Base-by-base conservation (phyloP, 495 filamentous ascomycete species). In the Cercophora samala region DNA sequence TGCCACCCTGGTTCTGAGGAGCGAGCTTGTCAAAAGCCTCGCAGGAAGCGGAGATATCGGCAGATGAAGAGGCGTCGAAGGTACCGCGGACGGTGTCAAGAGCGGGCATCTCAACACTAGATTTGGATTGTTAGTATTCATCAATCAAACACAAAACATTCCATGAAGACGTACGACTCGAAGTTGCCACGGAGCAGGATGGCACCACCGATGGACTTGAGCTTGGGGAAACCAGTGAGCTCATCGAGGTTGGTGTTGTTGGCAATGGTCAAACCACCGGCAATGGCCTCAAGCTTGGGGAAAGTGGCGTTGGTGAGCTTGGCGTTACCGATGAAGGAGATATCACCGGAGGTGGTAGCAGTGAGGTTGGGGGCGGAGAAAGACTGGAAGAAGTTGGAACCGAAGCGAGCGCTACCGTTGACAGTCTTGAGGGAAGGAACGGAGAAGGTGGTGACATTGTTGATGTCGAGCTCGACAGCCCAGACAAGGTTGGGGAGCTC, bases 171-270 rank as follows among this genome's bases (percentile, higher is more conserved):
- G 83, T 84, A 97, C 90, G 86, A 81, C 61, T 86, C 85, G 78
- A 97, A 96, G 80, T 86, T 89, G 73, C 95, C 95, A 72, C 87
- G 87, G 79, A 97, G 87, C 82, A 96, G 91, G 77, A 99, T 81
- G 66, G 93, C 94, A 79, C 94, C 95, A 68, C 83, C 85, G 58
- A 98, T 85, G n/a, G 76, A 83, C 66, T 84, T 72, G 23, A 99
- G 84, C 55, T 80, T 72, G 51, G 84, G 81, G 83, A 98, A 91
- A 58, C 83, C 84, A 64, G 85, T 74, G 32, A 97, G 83, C 66
- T 77, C 73, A 62, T 70, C 66, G 15, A 97, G 83, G 60, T 82
- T 78, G 58, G 93, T 91, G 86, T 97, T 97, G 84, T 96, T 96
- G 76, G 89, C 88, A 73, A 98, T 86, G 67, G 89, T 84, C 78